A percentile compares a stretch with the other conserved stretches of the same genome.
Conservation (phyloP, 2,329 filamentous ascomycete species). For the Elsinoe australis region DNA sequence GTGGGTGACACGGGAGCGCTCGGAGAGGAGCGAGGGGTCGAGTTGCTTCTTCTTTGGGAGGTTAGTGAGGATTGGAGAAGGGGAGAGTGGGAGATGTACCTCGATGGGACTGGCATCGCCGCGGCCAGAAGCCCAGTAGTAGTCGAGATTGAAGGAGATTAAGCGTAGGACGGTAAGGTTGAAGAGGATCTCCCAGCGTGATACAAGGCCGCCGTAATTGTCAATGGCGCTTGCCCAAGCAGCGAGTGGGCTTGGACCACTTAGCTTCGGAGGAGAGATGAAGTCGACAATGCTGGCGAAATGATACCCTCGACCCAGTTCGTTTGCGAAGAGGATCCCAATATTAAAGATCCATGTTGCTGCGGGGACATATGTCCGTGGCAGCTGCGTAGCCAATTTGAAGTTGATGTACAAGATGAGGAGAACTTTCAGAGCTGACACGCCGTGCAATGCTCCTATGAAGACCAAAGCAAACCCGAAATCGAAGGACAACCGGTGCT, state of each 20-base stretch:
- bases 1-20: slow-evolving; percentile 74
- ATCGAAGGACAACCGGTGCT: slow-evolving; percentile 74
- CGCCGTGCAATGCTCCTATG: slow-evolving; percentile 70
- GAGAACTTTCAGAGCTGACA: slow-evolving; percentile 76
- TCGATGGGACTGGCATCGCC: slow-evolving; percentile 62
- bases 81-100: slow-evolving; percentile 50
- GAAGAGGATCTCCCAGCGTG: slow-evolving; percentile 94
- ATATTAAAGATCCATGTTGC: slow-evolving; percentile 90
- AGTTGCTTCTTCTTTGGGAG: slow-evolving; percentile 90
- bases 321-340: slow-evolving; percentile 77
- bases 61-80: slow-evolving; percentile 45
- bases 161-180: slow-evolving; percentile 88
- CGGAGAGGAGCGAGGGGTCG: slow-evolving; percentile 77
- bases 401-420: slow-evolving; percentile 76
- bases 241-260: slow-evolving; percentile 27
- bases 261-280: slow-evolving; percentile 38
- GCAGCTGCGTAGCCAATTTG: slow-evolving; percentile 63
- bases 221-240: slow-evolving; percentile 68
- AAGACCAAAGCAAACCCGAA: slow-evolving; percentile 73
- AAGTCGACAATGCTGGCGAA: slow-evolving; percentile 56
- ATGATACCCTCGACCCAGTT: slow-evolving; percentile 69
- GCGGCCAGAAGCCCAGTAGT: slow-evolving; percentile 79
- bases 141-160: slow-evolving; percentile 95
- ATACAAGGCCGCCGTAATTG: slow-evolving; percentile 70
- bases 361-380: slow-evolving; percentile 60